Evolutionary conservation across 208 protist species (phyloP), one percentile per base, ranked within the genome.

Genomic region (Wallacemonas rigidus): DNA sequence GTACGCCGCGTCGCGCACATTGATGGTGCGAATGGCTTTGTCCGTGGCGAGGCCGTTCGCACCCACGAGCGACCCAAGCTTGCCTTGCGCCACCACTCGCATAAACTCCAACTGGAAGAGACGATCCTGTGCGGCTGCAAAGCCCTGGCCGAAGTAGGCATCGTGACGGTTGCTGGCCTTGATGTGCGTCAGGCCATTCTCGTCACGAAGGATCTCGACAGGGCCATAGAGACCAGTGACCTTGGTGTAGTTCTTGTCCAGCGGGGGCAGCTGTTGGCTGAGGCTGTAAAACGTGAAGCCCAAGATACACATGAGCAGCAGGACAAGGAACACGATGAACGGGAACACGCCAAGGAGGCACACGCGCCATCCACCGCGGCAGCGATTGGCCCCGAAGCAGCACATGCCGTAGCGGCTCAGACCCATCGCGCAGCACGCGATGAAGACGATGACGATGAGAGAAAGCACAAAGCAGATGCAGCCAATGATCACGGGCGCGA

Each of bases 51-150:
- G 43, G 58, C 69, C 83, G 45, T 75, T 63, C 4, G 62, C 71
- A 58, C 83, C 86, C 8, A 87, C 83, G 9, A 72, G 51, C 8
- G n/a, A 67, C 41, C 74, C 62, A 1, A 89, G 63, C 53, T 87
- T 60, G 9, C 83, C 83, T 39, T 74, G 69, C 14, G 70, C 76
- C 2, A 79, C 71, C 5, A 79, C 71, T 47, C 86, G 86, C 65
- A 86, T 76, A 58, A 87, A 88, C 68, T 89, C 82, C 7, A 89
- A 71, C 76, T 91, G 86, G 57, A 86, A 91, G 45, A 91, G 81
- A 58, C 86, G 72, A 58, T 89, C 83, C 74, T 91, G 86, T 40
- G 86, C 86, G 17, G 74, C 75, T 1, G 81, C 82, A 38, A 87
- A 88, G 58, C 86, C 83, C 69, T 91, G 86, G 26, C 82, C 86